Evolutionary conservation across 129 eudicot species (phyloP).

Genomic region (Oenanthe sinensis): DNA sequence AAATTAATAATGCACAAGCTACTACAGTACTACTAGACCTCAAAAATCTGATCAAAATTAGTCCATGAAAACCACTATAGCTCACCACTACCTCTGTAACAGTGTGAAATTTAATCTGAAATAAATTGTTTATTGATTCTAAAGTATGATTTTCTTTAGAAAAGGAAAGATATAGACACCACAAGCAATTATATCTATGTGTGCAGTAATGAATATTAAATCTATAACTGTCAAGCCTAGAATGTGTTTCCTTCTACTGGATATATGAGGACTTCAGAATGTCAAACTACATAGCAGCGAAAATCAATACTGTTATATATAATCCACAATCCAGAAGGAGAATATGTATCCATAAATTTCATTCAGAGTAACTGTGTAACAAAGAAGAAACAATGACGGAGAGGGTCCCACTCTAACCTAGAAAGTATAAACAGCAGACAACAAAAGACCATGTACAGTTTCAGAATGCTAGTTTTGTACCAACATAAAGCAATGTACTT

Average conservation of each 20-base stretch:
- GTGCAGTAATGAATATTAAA: not conserved
- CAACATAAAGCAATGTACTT: too few relatives aligned
- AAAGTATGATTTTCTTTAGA: not conserved
- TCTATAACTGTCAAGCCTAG: not conserved
- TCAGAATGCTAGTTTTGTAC: not conserved
- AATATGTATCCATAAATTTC: not conserved
- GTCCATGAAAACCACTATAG: constrained; percentile 12
- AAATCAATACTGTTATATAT: not conserved
- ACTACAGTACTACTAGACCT: constrained; percentile 16
- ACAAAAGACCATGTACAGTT: constrained; percentile 2
- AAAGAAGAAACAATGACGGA: not conserved
- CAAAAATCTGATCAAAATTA: constrained; percentile 14
- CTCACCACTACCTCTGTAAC: constrained; percentile 13
- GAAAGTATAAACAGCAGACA: not conserved
- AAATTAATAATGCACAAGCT: too few relatives aligned
- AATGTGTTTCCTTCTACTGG: not conserved
- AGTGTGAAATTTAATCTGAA: not conserved
- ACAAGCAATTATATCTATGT: not conserved
- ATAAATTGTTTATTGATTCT: not conserved
- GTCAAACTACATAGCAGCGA: not conserved
- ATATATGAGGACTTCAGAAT: too few relatives aligned
- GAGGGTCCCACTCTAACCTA: not conserved
- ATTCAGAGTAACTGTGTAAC: not conserved
- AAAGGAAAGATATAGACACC: not conserved
- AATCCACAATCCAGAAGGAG: not conserved